A percentile compares a stretch with the other conserved stretches of the same genome.
Evolutionary conservation across 1,284 basidiomycete genomes (phyloP).

Genomic region (Naganishia liquefaciens): DNA sequence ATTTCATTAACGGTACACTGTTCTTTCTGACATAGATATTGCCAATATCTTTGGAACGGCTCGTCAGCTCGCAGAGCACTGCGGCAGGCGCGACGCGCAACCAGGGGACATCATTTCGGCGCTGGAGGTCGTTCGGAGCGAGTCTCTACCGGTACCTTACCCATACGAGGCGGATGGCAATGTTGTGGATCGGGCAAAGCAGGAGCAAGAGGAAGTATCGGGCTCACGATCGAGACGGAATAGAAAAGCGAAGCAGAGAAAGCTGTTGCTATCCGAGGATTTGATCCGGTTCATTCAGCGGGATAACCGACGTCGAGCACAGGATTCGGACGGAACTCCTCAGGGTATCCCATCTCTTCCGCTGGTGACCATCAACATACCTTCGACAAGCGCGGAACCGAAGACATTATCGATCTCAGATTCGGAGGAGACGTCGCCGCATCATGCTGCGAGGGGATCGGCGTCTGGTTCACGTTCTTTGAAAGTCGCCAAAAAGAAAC

Average conservation of each 20-base stretch:
- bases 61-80: slow-evolving; percentile 16
- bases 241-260: slow-evolving; percentile 3
- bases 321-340: neutral
- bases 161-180: neutral
- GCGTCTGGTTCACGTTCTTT: neutral
- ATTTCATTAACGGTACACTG: neutral
- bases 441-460: neutral
- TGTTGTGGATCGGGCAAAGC: no score
- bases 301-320: slow-evolving; percentile 20
- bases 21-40: neutral
- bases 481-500: slow-evolving; percentile 21
- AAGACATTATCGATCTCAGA: slow-evolving; percentile 16
- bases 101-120: slow-evolving; percentile 20
- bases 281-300: slow-evolving; percentile 23
- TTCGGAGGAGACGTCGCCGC: neutral
- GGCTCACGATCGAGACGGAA: neutral
- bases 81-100: slow-evolving; percentile 13
- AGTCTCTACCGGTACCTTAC: slow-evolving; percentile 13
- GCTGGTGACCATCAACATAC: neutral
- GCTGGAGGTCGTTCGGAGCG: slow-evolving; percentile 10
- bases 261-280: slow-evolving; percentile 14
- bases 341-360: slow-evolving; percentile 13
- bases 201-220: neutral
- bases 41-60: slow-evolving; percentile 23
- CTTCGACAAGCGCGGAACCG: neutral